These are phyloP conservation scores for Vitis riparia DNA, from an alignment of 164 flowering plant species.

Conservation along the genomic window DNA sequence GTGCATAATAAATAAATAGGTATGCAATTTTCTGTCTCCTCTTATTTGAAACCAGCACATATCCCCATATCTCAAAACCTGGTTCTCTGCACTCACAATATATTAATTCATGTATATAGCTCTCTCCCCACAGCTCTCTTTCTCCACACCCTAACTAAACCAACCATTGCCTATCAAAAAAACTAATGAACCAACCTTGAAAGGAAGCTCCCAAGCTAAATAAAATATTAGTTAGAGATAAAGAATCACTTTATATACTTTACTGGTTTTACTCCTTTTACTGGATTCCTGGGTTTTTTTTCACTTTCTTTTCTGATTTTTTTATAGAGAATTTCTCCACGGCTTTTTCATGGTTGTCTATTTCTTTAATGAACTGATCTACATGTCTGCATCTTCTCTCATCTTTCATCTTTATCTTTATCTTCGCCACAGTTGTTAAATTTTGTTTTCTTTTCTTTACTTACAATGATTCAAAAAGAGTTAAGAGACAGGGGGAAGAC, in stretches of 20 bases:
- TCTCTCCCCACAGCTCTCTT: background rate
- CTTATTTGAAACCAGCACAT: constrained; percentile 21
- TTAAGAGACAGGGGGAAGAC: background rate
- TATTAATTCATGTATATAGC: background rate
- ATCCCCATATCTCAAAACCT: constrained; percentile 35
- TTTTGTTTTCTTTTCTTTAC: background rate
- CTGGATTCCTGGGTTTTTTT: constrained; percentile 45
- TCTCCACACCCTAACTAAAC: background rate
- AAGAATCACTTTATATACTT: constrained; percentile 23
- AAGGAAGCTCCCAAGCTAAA: background rate
- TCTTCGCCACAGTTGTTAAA: background rate
- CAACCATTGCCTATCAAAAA: background rate
- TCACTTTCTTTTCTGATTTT: background rate
- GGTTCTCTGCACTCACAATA: constrained; percentile 23
- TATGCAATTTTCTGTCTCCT: constrained; percentile 2
- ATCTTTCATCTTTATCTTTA: background rate
- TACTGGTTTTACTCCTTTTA: constrained; percentile 26
- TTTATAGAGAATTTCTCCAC: background rate
- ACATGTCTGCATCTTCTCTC: background rate
- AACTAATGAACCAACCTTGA: background rate
- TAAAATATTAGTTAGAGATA: constrained; percentile 10
- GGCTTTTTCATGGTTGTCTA: constrained; percentile 6
- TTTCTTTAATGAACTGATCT: background rate
- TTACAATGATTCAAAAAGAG: background rate
- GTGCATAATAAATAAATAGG: background rate